Base-by-base conservation (phyloP, 2,329 filamentous ascomycete genomes). In the Alternaria dauci region DNA sequence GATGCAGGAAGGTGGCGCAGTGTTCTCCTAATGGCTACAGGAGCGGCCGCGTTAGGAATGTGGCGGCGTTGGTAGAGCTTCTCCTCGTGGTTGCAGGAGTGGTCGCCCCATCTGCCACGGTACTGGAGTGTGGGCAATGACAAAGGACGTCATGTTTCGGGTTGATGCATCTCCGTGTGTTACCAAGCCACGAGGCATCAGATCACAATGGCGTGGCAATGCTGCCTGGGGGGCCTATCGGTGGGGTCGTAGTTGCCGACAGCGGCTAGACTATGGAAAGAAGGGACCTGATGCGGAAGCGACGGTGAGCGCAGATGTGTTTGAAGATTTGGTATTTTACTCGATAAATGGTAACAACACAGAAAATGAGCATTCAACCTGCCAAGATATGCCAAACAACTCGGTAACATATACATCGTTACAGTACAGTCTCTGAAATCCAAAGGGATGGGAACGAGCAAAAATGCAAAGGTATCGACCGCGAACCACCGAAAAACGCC, bases 401-500 rank as follows among this genome's bases (percentile, higher is more conserved):
- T 23, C 44, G 25, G 39, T 18, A 47, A 39, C 43, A 59, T 48
- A 30, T 55, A 53, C 52, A 59, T n/a, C 41, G 50, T 47, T 43
- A 36, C 43, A 18, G 12, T 8, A 42, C 39, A 42, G 18, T 6
- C 18, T 16, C 51, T 6, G 5, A 38, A 26, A 2, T 26, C 2
- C 39, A 28, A 11, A 43, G 28, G 11, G 26, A 43, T 30, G 38
- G 25, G 38, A n/a, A 53, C 11, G 28, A 30, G 28, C 16, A 36
- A 20, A 48, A 20, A 26, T 53, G 25, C 39, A 48, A 55, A 55
- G 52, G 52, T 55, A 55, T 55, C 42, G 30, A 26, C 11, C 32
- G 50, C 56, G 28, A 53, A 36, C 36, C 36, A 54, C 53, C 58
- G 60, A 41, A 42, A 23, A 52, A 62, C 64, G 50, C 61, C 61